Conservation (phyloP, 345 rosid species). For the Viola odorata region DNA sequence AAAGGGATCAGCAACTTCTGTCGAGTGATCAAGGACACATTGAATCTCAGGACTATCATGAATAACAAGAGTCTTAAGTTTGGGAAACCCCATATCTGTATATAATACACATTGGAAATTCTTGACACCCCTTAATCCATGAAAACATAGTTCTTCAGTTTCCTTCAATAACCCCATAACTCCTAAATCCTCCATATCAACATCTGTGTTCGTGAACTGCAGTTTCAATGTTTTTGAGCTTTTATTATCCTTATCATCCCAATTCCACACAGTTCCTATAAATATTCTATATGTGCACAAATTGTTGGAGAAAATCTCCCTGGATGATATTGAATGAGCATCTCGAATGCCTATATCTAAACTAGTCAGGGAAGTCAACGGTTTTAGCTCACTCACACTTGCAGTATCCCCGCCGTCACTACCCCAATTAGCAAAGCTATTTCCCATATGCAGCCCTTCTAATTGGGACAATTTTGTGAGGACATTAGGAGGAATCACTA, state of each 20-base stretch:
- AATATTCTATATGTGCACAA: slow-evolving; percentile 11
- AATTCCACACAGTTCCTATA: slow-evolving; percentile 10
- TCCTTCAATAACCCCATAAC: background rate
- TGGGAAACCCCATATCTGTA: slow-evolving; percentile 10
- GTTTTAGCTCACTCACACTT: slow-evolving; percentile 17
- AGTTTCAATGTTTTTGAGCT: slow-evolving; percentile 7
- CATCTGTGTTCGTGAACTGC: background rate
- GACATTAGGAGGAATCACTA: slow-evolving; percentile 16
- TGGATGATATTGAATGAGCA: slow-evolving; percentile 6
- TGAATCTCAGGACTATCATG: background rate
- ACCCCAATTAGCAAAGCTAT: slow-evolving; percentile 23
- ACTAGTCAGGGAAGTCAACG: slow-evolving; percentile 5
- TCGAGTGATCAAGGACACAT: background rate
- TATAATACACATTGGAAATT: slow-evolving; percentile 7
- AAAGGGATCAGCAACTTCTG: background rate
- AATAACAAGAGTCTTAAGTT: slow-evolving; percentile 6
- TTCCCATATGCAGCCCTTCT: slow-evolving; percentile 20
- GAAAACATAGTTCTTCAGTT: slow-evolving; percentile 6
- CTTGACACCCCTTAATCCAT: slow-evolving; percentile 2
- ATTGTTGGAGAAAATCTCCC: background rate
- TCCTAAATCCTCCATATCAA: background rate
- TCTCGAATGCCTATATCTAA: slow-evolving; percentile 4
- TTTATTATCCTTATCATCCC: background rate
- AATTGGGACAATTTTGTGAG: slow-evolving; percentile 9
- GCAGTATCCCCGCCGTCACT: slow-evolving; percentile 6